A percentile compares a stretch with the other conserved stretches of the same genome.
phyloP scores from a whole-genome alignment of 805 yeast genomes.

The Barnettozyma californica region DNA sequence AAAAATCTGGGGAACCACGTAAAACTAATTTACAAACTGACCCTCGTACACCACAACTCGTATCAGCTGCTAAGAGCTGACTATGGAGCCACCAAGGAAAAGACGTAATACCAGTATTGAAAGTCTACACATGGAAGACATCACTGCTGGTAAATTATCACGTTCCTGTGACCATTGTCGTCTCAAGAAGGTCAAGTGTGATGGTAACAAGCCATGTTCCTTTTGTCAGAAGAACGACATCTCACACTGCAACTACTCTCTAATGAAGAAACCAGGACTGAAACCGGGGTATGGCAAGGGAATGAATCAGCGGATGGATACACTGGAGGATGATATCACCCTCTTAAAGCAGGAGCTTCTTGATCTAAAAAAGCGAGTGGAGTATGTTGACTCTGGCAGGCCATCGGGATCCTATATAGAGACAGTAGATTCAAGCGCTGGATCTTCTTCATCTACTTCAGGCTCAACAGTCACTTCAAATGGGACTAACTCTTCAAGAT shows the following conservation, averaged over 20 bases:
- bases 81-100: not conserved
- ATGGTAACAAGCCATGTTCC: not conserved
- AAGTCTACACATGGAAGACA: not conserved
- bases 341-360: not conserved
- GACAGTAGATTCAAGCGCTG: not conserved
- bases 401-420: not conserved
- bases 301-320: not conserved
- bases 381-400: not conserved
- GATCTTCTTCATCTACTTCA: not conserved
- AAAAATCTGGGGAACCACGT: not conserved
- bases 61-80: not conserved
- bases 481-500: constrained; percentile 15
- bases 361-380: not conserved
- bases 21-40: too few species aligned
- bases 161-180: not conserved
- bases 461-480: constrained; percentile 15
- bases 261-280: not conserved
- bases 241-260: not conserved
- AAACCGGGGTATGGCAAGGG: not conserved
- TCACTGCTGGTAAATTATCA: not conserved
- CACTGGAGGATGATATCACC: not conserved
- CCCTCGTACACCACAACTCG: too few species aligned
- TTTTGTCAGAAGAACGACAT: not conserved
- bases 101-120: not conserved
- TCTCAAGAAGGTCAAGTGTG: not conserved